Conservation (phyloP, 2,329 filamentous ascomycete species). For the Monosporascus sp. region DNA sequence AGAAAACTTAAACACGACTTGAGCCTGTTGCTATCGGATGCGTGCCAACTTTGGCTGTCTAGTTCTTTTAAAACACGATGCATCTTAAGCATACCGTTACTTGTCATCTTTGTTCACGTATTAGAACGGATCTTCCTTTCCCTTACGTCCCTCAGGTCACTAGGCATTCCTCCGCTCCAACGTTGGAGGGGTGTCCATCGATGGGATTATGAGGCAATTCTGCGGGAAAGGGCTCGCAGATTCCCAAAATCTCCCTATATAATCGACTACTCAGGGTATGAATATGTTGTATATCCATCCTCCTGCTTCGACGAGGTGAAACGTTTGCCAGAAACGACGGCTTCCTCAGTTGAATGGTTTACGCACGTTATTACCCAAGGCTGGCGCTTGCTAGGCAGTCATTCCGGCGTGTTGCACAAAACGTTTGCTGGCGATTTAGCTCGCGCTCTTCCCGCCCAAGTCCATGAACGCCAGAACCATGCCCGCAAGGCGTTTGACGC, state of each 20-base stretch:
- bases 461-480: slow-evolving; percentile 5
- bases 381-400: slow-evolving; percentile 9
- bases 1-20: too few relatives aligned
- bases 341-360: slow-evolving; percentile 9
- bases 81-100: not conserved
- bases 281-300: slow-evolving; percentile 11
- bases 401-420: slow-evolving; percentile 6
- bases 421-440: slow-evolving; percentile 9
- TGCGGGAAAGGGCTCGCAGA: slow-evolving; percentile 4
- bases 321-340: slow-evolving; percentile 2
- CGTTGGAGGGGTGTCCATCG: not conserved
- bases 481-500: slow-evolving; percentile 2
- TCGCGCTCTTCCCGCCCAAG: slow-evolving; percentile 7
- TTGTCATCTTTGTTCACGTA: not conserved
- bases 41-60: not conserved
- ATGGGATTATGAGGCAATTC: slow-evolving; percentile 8
- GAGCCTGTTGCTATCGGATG: too few relatives aligned
- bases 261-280: slow-evolving; percentile 7
- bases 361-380: slow-evolving; percentile 5
- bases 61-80: not conserved
- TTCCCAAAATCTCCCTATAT: slow-evolving; percentile 10
- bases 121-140: not conserved
- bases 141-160: not conserved
- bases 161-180: slow-evolving; percentile 2
- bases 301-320: slow-evolving; percentile 12